Conservation (phyloP, 23 red algal genomes). For the Gracilariopsis chorda region DNA sequence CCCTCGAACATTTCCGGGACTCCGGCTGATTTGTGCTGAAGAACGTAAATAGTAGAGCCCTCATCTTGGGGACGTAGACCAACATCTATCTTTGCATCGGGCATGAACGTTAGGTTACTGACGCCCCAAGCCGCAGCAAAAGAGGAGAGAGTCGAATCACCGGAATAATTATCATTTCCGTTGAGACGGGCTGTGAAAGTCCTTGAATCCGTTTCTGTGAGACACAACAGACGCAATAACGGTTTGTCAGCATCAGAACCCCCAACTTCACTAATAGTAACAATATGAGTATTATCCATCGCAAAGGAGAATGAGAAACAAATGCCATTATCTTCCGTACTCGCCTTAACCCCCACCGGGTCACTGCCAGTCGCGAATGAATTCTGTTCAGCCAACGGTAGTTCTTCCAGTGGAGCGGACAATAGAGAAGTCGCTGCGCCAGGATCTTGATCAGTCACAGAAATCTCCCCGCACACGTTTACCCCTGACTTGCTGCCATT, state of each 20-base stretch:
- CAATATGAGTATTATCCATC: background rate
- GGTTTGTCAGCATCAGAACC: background rate
- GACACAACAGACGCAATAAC: constrained; percentile 42
- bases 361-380: background rate
- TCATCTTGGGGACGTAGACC: background rate
- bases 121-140: constrained; percentile 60
- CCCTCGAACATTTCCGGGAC: constrained; percentile 37
- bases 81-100: background rate
- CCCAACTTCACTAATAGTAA: constrained; percentile 27
- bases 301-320: constrained; percentile 73
- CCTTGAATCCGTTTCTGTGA: constrained; percentile 51
- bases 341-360: constrained; percentile 16
- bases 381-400: constrained; percentile 19
- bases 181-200: constrained; percentile 55
- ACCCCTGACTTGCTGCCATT: background rate
- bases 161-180: constrained; percentile 32
- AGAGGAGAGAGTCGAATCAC: background rate
- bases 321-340: constrained; percentile 58
- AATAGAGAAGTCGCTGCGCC: constrained; percentile 55
- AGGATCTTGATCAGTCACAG: constrained; percentile 26
- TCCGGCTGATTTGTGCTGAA: constrained; percentile 4
- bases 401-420: constrained; percentile 53
- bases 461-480: background rate
- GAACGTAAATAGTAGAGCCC: background rate
- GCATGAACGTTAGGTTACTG: constrained; percentile 27